Conservation (phyloP, 2,329 filamentous ascomycete species). For the Colletotrichum acutatum region DNA sequence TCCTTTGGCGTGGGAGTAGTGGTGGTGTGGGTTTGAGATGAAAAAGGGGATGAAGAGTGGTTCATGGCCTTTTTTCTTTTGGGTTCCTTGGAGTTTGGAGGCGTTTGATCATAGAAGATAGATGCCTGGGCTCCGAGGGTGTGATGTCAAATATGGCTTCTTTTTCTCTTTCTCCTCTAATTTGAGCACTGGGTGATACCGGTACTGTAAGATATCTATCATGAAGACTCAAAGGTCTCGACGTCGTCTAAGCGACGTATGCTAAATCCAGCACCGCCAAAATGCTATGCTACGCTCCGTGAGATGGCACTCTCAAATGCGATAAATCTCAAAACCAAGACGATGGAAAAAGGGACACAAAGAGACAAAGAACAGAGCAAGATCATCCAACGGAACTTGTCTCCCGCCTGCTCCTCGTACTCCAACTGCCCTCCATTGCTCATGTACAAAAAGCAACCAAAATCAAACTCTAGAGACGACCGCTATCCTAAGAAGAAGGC, state of each 20-base stretch:
- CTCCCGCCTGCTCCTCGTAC: background rate
- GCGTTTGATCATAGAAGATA: background rate
- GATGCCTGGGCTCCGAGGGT: background rate
- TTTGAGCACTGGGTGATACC: background rate
- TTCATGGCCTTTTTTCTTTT: background rate
- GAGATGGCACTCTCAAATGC: background rate
- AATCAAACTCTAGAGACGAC: background rate
- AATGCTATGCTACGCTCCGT: conserved; percentile 31
- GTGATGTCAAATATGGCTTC: background rate
- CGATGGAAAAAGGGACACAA: too few species aligned
- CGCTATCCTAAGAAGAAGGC: background rate
- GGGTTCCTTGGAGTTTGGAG: conserved; percentile 7
- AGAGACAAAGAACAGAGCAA: background rate
- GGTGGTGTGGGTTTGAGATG: background rate
- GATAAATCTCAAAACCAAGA: background rate
- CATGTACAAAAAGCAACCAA: background rate
- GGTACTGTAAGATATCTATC: conserved; percentile 8
- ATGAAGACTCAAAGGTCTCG: conserved; percentile 25
- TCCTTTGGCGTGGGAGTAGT: background rate
- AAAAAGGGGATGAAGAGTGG: background rate
- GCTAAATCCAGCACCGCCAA: conserved; percentile 23
- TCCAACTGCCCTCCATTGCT: background rate
- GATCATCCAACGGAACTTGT: background rate
- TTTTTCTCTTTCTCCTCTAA: background rate
- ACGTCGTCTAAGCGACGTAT: background rate